These are phyloP conservation scores for Coccomyxa sp. DNA, from an alignment of 139 green algal genomes.

Conservation along the genomic window DNA sequence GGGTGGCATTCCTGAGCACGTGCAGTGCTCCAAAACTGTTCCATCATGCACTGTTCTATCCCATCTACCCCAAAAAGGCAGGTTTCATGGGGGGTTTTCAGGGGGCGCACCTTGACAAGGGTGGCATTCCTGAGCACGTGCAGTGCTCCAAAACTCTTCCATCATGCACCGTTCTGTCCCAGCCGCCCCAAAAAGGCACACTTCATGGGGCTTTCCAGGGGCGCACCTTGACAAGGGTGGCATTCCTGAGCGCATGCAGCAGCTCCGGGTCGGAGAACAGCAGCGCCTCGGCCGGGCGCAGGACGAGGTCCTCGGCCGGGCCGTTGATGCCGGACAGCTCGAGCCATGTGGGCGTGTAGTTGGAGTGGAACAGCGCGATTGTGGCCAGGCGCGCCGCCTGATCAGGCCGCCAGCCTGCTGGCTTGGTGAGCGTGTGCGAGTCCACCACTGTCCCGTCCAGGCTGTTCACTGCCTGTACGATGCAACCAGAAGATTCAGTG, in stretches of 20 bases:
- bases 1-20: too few species aligned
- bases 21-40: too few species aligned
- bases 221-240: not conserved
- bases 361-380: constrained; percentile 2
- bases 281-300: not conserved
- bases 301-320: not conserved
- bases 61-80: too few species aligned
- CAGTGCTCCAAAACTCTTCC: too few species aligned
- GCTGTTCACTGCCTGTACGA: constrained; percentile 10
- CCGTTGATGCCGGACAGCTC: constrained; percentile 1
- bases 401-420: constrained; percentile 1
- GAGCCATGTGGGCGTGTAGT: not conserved
- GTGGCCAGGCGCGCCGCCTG: not conserved
- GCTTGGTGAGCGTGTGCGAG: constrained; percentile 9
- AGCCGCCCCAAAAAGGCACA: too few species aligned
- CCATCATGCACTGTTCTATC: too few species aligned
- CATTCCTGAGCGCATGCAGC: not conserved
- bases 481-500: not conserved
- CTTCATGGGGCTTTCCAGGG: too few species aligned
- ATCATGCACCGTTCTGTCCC: too few species aligned
- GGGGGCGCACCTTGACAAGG: too few species aligned
- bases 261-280: constrained; percentile 3
- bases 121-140: too few species aligned
- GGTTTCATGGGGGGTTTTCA: too few species aligned
- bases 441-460: constrained; percentile 7